Percentiles rank a stretch among this genome's conserved stretches.
phyloP scores from a whole-genome alignment of 2,329 filamentous ascomycete species.

The Calonectria hawksworthii region DNA sequence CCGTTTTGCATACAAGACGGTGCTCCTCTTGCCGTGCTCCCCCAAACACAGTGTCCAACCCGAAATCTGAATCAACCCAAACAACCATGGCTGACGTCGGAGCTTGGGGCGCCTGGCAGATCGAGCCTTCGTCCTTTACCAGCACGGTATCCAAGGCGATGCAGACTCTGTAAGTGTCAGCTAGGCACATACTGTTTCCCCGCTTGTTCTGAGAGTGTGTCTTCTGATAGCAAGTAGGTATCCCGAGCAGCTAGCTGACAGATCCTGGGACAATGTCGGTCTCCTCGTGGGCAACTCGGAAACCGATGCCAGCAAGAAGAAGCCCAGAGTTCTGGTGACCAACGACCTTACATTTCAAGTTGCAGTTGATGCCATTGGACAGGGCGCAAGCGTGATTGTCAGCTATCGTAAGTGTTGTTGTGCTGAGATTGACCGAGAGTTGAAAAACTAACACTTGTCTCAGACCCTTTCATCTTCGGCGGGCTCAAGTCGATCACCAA shows the following conservation, averaged over 20 bases:
- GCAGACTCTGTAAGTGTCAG: constrained; percentile 76
- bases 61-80: constrained; percentile 4
- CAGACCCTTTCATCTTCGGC: constrained; percentile 97
- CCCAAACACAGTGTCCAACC: background rate
- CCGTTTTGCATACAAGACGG: background rate
- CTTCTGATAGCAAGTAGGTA: constrained; percentile 70
- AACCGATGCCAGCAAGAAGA: constrained; percentile 44
- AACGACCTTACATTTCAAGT: constrained; percentile 93
- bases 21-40: constrained; percentile 39
- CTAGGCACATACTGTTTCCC: background rate
- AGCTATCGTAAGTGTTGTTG: constrained; percentile 78
- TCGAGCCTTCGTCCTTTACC: constrained; percentile 58
- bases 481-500: constrained; percentile 91
- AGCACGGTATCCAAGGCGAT: constrained; percentile 81
- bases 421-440: constrained; percentile 1
- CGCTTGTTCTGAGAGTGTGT: background rate
- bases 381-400: constrained; percentile 83
- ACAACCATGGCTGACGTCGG: constrained; percentile 46
- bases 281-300: constrained; percentile 71
- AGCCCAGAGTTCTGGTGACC: constrained; percentile 69
- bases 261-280: constrained; percentile 97
- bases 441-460: background rate
- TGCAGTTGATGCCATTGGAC: constrained; percentile 87
- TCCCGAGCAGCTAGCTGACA: constrained; percentile 89
- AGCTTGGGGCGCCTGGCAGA: constrained; percentile 58